Conservation (phyloP, 768 basidiomycete genomes). For the Multifurca ochricompacta region DNA sequence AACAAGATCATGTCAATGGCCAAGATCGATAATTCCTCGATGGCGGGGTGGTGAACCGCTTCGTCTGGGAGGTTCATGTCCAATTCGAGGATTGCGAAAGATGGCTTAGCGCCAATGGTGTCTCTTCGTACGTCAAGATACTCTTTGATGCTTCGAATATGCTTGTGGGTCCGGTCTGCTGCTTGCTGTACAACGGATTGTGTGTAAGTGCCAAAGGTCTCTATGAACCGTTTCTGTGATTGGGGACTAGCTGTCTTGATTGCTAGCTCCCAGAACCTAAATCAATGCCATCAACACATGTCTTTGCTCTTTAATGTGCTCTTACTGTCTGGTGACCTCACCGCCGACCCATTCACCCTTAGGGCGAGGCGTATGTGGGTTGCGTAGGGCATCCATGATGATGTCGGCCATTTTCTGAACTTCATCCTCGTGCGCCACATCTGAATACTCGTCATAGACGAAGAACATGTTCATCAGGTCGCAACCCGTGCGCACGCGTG, state of each 20-base stretch:
- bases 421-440: conserved; percentile 16
- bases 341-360: conserved; percentile 22
- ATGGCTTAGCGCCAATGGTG: conserved; percentile 20
- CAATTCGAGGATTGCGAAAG: conserved; percentile 18
- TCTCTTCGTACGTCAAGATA: conserved; percentile 19
- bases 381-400: conserved; percentile 22
- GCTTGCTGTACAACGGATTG: conserved; percentile 18
- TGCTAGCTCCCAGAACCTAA: conserved; percentile 22
- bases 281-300: neutral
- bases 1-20: conserved; percentile 20
- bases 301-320: neutral
- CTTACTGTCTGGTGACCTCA: conserved; percentile 23
- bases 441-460: conserved; percentile 25
- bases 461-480: conserved; percentile 27
- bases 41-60: conserved; percentile 11
- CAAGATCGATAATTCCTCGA: conserved; percentile 13
- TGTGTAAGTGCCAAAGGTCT: conserved; percentile 18
- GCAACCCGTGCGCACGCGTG: conserved; percentile 20
- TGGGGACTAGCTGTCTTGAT: conserved; percentile 17
- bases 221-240: conserved; percentile 20
- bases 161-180: conserved; percentile 14
- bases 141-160: conserved; percentile 15
- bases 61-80: conserved; percentile 17
- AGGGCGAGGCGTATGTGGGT: conserved; percentile 22
- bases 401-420: conserved; percentile 21